Evolutionary conservation across 2,329 filamentous ascomycete genomes (phyloP).

Genomic region (Colletotrichum cordylinicola): DNA sequence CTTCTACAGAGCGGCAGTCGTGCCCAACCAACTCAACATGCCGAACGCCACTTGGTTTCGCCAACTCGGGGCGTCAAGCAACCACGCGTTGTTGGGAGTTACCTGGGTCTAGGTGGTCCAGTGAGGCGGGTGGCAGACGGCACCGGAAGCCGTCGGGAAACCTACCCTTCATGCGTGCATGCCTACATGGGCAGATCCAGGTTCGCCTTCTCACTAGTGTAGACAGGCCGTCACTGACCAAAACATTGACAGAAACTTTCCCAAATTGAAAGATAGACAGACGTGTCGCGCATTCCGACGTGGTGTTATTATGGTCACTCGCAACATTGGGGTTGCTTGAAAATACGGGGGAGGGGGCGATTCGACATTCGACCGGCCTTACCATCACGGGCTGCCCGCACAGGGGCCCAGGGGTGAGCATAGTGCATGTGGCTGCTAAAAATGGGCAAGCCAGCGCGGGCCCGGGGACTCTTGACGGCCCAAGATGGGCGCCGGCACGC

Average conservation of each 20-base stretch:
- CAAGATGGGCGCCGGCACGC: conserved; percentile 1
- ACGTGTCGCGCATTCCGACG: neutral
- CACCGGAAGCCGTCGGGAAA: neutral
- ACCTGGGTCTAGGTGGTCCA: neutral
- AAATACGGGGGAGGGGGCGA: neutral
- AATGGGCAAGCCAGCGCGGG: neutral
- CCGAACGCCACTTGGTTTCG: neutral
- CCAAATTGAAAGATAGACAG: neutral
- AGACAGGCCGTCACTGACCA: neutral
- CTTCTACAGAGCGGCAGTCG: neutral
- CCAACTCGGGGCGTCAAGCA: neutral
- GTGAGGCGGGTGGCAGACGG: neutral
- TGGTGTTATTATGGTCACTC: neutral
- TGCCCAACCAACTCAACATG: neutral
- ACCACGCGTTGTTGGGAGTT: neutral
- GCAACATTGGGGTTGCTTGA: neutral
- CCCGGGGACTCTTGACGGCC: neutral
- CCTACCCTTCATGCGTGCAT: neutral
- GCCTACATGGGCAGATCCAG: neutral
- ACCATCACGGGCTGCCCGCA: neutral
- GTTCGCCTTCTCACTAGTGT: neutral
- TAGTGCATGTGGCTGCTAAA: conserved; percentile 6
- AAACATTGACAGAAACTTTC: neutral
- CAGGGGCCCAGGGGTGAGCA: neutral
- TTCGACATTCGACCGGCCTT: neutral